phyloP scores from a whole-genome alignment of 352 stramenopile genomes.

The Globisporangium alternatum region DNA sequence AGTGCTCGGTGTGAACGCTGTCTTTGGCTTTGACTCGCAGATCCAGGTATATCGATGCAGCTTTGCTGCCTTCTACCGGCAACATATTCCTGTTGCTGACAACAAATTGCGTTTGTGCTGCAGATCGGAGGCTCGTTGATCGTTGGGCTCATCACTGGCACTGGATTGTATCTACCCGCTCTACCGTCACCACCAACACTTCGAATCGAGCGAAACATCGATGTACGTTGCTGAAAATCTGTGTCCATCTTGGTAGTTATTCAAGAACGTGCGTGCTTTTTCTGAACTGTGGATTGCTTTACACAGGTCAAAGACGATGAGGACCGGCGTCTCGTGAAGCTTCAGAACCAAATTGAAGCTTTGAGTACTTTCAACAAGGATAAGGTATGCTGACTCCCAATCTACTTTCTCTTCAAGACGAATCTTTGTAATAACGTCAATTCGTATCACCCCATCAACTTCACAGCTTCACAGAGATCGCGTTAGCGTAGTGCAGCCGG shows the following conservation, averaged over 20 bases:
- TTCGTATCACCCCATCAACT: neutral
- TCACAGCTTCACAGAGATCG: slow-evolving; percentile 62
- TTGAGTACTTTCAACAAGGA: slow-evolving; percentile 82
- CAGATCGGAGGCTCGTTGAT: slow-evolving; percentile 86
- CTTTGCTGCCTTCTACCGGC: neutral
- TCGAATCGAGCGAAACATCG: slow-evolving; percentile 94
- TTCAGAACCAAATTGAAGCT: slow-evolving; percentile 92
- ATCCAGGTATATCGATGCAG: slow-evolving; percentile 55
- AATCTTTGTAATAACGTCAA: neutral
- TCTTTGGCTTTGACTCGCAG: slow-evolving; percentile 92
- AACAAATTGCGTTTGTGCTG: neutral
- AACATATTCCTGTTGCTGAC: neutral
- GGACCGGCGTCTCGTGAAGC: slow-evolving; percentile 89
- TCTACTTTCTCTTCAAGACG: neutral
- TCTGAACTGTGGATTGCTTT: neutral
- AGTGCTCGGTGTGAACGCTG: slow-evolving; percentile 95
- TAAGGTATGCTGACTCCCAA: slow-evolving; percentile 29
- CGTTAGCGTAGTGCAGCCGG: slow-evolving; percentile 57
- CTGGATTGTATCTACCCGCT: slow-evolving; percentile 91
- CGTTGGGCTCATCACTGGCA: slow-evolving; percentile 89
- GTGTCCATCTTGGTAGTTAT: neutral
- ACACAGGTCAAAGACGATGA: slow-evolving; percentile 90
- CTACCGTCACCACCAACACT: slow-evolving; percentile 93
- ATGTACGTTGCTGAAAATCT: slow-evolving; percentile 39
- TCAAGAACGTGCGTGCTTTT: neutral